Conservation (phyloP, 2,329 filamentous ascomycete genomes). For the Fusarium caatingaense region DNA sequence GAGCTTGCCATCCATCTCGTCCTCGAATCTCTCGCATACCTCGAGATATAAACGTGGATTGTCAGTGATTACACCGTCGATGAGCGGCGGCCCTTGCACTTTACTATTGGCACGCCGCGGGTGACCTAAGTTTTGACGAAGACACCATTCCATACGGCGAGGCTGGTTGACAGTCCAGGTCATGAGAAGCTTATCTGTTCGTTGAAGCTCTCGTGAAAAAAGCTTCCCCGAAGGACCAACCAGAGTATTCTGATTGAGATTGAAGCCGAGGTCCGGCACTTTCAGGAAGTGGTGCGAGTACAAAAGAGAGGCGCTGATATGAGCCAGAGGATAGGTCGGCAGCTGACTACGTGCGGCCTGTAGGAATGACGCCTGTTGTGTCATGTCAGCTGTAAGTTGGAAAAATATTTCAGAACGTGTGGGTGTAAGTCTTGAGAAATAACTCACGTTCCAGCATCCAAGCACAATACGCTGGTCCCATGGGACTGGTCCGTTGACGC, state of each 20-base stretch:
- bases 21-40: conserved; percentile 61
- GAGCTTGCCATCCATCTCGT: conserved; percentile 49
- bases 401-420: neutral
- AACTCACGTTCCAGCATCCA: conserved; percentile 80
- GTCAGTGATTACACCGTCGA: conserved; percentile 90
- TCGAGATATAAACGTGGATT: conserved; percentile 76
- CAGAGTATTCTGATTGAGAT: conserved; percentile 76
- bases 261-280: conserved; percentile 78
- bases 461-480: conserved; percentile 82
- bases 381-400: conserved; percentile 3
- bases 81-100: conserved; percentile 39
- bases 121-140: conserved; percentile 57
- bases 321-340: conserved; percentile 71
- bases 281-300: conserved; percentile 78
- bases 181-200: conserved; percentile 68
- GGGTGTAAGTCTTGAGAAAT: conserved; percentile 2
- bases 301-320: conserved; percentile 73
- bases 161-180: conserved; percentile 90
- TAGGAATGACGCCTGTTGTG: conserved; percentile 73
- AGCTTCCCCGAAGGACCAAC: conserved; percentile 73
- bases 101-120: conserved; percentile 44
- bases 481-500: conserved; percentile 61
- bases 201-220: conserved; percentile 72
- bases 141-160: conserved; percentile 83
- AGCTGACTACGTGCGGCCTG: conserved; percentile 70